These are phyloP conservation scores for Rhynchosporium agropyri DNA, from an alignment of 2,329 filamentous ascomycete species.

Conservation along the genomic window DNA sequence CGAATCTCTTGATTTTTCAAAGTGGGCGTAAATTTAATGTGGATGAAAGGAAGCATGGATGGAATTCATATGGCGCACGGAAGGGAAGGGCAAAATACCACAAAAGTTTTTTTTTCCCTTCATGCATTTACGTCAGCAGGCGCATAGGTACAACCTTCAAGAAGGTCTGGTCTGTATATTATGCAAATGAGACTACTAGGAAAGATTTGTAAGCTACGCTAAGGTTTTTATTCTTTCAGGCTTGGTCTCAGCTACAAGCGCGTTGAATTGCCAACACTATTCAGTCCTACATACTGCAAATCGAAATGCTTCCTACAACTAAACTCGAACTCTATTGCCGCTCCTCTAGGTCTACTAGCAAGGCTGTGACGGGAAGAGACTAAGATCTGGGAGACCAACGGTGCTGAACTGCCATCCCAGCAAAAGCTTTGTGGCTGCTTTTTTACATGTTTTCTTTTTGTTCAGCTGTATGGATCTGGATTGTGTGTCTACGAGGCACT, in stretches of 20 bases:
- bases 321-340: background rate
- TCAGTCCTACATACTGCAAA: background rate
- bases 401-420: background rate
- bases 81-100: constrained; percentile 33
- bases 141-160: constrained; percentile 7
- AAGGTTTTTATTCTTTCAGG: background rate
- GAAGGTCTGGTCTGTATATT: constrained; percentile 21
- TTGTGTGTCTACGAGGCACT: too few species aligned
- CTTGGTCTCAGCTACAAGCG: background rate
- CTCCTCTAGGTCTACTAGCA: background rate
- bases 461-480: constrained; percentile 1
- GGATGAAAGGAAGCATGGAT: constrained; percentile 11
- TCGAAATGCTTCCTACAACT: background rate
- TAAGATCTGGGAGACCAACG: constrained; percentile 8
- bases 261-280: background rate
- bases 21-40: constrained; percentile 38
- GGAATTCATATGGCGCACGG: constrained; percentile 20
- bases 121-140: constrained; percentile 10
- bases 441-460: constrained; percentile 4
- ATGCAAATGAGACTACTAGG: background rate
- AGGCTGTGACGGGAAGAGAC: background rate
- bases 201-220: background rate
- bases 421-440: background rate
- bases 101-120: constrained; percentile 30
- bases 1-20: constrained; percentile 42